These are phyloP conservation scores for Phialocephala subalpina DNA, from an alignment of 2,329 filamentous ascomycete species.

Conservation along the genomic window DNA sequence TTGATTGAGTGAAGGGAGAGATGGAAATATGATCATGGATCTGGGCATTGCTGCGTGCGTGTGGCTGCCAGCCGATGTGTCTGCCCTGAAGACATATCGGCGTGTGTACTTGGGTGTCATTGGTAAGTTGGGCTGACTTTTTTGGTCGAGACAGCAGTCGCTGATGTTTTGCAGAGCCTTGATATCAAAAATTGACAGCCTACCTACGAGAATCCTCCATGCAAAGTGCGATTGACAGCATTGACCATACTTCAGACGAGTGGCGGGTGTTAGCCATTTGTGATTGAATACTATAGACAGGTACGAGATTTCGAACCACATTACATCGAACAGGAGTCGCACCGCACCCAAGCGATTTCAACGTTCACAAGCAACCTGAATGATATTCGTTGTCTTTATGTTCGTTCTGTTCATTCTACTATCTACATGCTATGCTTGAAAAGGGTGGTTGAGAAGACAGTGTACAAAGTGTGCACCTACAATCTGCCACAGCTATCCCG, in stretches of 20 bases:
- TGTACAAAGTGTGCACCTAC: no score
- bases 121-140: slow-evolving; percentile 48
- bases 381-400: not conserved
- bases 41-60: slow-evolving; percentile 2
- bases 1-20: slow-evolving; percentile 22
- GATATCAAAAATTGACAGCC: slow-evolving; percentile 19
- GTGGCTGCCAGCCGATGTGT: slow-evolving; percentile 35
- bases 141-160: not conserved
- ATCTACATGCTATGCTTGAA: no score
- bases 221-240: not conserved
- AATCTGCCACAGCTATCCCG: no score
- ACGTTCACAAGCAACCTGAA: not conserved
- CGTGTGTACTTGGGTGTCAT: slow-evolving; percentile 31
- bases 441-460: no score
- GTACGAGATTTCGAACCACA: not conserved
- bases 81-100: slow-evolving; percentile 35
- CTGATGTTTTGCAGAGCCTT: slow-evolving; percentile 22
- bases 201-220: not conserved
- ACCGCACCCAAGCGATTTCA: no score
- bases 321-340: no score
- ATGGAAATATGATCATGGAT: slow-evolving; percentile 14
- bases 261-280: not conserved
- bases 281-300: not conserved
- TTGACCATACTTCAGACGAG: slow-evolving; percentile 2
- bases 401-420: not conserved